phyloP scores from a whole-genome alignment of 2,329 filamentous ascomycete genomes.

The Cercospora citrullina region DNA sequence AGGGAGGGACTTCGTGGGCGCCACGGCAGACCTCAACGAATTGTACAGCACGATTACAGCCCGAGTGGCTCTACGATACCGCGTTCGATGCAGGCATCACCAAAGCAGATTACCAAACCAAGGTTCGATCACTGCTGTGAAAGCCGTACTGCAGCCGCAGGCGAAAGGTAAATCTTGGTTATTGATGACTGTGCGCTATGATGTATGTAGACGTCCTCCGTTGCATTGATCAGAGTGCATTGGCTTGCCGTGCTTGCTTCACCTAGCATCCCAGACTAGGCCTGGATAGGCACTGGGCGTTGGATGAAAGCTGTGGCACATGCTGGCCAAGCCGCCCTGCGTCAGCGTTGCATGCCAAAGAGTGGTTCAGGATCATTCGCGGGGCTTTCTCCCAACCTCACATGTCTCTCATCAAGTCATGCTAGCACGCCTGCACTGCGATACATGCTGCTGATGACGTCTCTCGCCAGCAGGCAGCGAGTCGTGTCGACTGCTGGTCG shows the following conservation, averaged over 20 bases:
- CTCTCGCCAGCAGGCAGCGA: not conserved
- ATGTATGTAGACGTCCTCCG: not conserved
- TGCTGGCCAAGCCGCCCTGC: not conserved
- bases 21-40: not conserved
- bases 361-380: not conserved
- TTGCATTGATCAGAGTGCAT: not conserved
- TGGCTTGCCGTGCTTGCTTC: not conserved
- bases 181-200: not conserved
- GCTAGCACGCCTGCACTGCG: not conserved
- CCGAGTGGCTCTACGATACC: not conserved
- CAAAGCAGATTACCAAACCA: no score
- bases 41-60: not conserved
- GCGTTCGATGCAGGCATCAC: not conserved
- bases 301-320: not conserved
- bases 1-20: not conserved
- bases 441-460: not conserved
- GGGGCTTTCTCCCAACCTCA: not conserved
- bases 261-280: not conserved
- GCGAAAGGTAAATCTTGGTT: not conserved
- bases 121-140: not conserved
- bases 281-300: not conserved
- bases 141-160: not conserved
- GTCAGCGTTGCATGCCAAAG: not conserved
- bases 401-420: conserved; percentile 3
- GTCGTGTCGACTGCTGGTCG: not conserved